Evolutionary conservation across 192 early-diverging fungal species (phyloP).

Genomic region (Gamsiella multidivaricata): DNA sequence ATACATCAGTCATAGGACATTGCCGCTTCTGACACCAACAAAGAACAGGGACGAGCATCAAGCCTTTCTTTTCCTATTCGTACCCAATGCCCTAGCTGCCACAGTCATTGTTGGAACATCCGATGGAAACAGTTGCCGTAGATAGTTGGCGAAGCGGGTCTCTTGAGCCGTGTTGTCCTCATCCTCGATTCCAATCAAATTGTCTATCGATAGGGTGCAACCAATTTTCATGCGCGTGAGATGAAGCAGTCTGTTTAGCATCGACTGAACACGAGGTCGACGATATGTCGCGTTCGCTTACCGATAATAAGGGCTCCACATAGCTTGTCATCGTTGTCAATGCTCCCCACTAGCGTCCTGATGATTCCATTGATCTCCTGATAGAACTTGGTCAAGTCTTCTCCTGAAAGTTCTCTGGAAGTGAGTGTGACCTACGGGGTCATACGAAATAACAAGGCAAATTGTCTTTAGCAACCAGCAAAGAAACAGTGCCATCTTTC

Average conservation of each 20-base stretch:
- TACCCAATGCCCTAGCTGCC: slow-evolving; percentile 80
- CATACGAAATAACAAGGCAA: neutral
- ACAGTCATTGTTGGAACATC: slow-evolving; percentile 75
- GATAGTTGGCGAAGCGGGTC: slow-evolving; percentile 85
- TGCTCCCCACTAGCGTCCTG: slow-evolving; percentile 78
- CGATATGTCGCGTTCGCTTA: slow-evolving; percentile 56
- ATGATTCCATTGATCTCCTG: slow-evolving; percentile 81
- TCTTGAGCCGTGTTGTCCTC: slow-evolving; percentile 82
- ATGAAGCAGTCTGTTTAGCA: neutral
- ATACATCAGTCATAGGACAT: too few species aligned
- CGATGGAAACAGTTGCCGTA: slow-evolving; percentile 78
- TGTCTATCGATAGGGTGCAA: slow-evolving; percentile 62
- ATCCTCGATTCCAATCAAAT: slow-evolving; percentile 82
- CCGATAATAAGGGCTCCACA: slow-evolving; percentile 84
- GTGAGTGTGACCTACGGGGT: slow-evolving; percentile 29
- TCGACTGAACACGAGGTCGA: neutral
- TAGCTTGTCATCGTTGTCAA: slow-evolving; percentile 79
- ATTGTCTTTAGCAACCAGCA: too few species aligned
- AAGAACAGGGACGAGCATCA: neutral
- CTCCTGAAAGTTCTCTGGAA: slow-evolving; percentile 73
- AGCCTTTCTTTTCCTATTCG: neutral
- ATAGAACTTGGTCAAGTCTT: slow-evolving; percentile 76
- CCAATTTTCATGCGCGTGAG: neutral
- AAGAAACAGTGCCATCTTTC: too few species aligned
- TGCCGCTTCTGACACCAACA: too few species aligned